Percentiles rank a stretch among this genome's conserved stretches.
Conservation (phyloP, 441 rosid genomes). For the Monsonia emarginata region DNA sequence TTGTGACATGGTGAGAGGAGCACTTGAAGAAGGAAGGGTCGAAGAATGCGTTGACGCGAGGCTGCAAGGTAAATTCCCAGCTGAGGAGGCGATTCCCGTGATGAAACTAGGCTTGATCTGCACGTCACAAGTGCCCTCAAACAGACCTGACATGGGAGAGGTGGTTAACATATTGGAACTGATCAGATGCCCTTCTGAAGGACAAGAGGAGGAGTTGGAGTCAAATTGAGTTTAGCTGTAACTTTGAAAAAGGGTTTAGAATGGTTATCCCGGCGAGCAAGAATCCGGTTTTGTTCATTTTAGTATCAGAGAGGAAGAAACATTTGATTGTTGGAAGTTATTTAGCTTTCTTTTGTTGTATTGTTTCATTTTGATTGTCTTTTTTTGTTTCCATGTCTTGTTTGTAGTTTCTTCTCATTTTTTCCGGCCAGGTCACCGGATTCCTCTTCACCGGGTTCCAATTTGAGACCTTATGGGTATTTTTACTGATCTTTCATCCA, state of each 20-base stretch:
- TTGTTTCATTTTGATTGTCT: conserved; percentile 22
- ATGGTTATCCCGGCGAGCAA: conserved; percentile 53
- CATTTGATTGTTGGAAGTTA: conserved; percentile 21
- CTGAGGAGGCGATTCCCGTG: conserved; percentile 75
- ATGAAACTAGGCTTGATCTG: conserved; percentile 85
- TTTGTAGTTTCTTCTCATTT: conserved; percentile 32
- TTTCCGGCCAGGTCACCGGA: conserved; percentile 40
- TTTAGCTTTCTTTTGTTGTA: conserved; percentile 21
- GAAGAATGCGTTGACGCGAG: conserved; percentile 69
- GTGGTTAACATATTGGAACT: conserved; percentile 81
- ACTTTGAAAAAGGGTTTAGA: conserved; percentile 5
- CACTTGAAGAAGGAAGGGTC: conserved; percentile 71
- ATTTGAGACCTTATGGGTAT: conserved; percentile 29
- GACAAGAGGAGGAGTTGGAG: conserved; percentile 55
- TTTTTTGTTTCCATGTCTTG: conserved; percentile 23
- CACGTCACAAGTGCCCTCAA: conserved; percentile 91
- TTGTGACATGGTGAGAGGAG: conserved; percentile 81
- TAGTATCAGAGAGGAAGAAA: conserved; percentile 28
- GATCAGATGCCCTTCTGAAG: conserved; percentile 84
- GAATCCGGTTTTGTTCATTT: conserved; percentile 62
- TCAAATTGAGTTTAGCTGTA: conserved; percentile 29
- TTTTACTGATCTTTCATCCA: conserved; percentile 17
- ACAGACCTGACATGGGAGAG: conserved; percentile 89
- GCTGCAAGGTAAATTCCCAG: conserved; percentile 57
- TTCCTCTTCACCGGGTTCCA: conserved; percentile 76